Base-by-base conservation (phyloP, 768 basidiomycete species). In the Cytidiella melzeri region DNA sequence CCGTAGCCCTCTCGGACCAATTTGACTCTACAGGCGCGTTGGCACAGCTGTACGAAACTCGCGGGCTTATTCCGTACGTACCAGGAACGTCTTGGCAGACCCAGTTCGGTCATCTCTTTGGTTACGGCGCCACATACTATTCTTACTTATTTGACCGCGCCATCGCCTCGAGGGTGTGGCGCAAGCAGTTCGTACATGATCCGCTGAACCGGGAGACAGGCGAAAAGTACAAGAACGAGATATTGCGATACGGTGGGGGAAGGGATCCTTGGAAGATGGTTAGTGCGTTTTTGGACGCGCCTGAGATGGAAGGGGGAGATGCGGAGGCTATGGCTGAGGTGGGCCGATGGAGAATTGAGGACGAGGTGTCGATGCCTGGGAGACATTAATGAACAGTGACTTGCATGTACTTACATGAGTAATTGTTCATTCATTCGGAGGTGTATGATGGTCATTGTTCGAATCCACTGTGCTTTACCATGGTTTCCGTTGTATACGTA, bases 71-170 rank as follows among this genome's bases (percentile, higher is more conserved):
- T 20, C 91, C 92, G 0, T 80, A 89, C 47, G 90, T 92, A 0
- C 69, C 73, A 0, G 88, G 87, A 0, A 97, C 94, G 0, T 85
- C 90, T 0, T 93, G 92, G 74, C 96, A 98, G 61, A 92, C 92
- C 0, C 92, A 94, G 58, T 99, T 99, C 56, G 88, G 90, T 0
- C 96, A 99, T 63, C 70, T 99, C 4, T 94, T 87, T 60, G 92
- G 94, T 2, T 99, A 99, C 58, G 94, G 95, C 4, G 93, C 95
- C 12, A 96, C 92, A 0, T 99, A 99, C 64, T 99, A 99, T 60
- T 93, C 92, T 3, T 99, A 99, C 62, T 75, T 97, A 11, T 94
- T 99, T 56, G 96, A 98, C 57, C 82, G 94, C 4, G 92, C 92
- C 3, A 96, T 99, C 51, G 95, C 96, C 0, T 88, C 88, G 5